phyloP scores from a whole-genome alignment of 768 basidiomycete species.

The Trametes gibbosa region DNA sequence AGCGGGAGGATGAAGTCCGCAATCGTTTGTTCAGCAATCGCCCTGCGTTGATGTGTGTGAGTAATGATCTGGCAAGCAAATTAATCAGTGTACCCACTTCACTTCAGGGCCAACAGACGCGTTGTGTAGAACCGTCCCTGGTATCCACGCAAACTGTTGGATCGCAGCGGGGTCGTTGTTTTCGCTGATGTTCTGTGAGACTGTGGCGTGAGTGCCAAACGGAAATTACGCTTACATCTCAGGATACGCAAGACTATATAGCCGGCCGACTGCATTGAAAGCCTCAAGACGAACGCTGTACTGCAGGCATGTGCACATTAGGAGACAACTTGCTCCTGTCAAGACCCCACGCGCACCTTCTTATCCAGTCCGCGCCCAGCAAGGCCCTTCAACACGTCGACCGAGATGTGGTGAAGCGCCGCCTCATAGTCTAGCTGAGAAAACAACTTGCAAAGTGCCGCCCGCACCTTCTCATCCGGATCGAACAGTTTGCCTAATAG shows the following conservation, averaged over 20 bases:
- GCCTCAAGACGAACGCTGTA: slow-evolving; percentile 71
- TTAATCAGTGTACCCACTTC: slow-evolving; percentile 40
- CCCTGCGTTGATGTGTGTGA: slow-evolving; percentile 32
- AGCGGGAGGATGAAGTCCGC: slow-evolving; percentile 82
- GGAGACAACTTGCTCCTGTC: background rate
- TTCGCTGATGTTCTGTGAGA: slow-evolving; percentile 51
- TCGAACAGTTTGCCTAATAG: slow-evolving; percentile 70
- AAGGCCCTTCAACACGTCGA: slow-evolving; percentile 56
- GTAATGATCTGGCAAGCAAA: background rate
- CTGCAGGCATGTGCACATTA: slow-evolving; percentile 31
- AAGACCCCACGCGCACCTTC: slow-evolving; percentile 51
- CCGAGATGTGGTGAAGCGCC: slow-evolving; percentile 75
- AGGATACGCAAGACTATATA: slow-evolving; percentile 80
- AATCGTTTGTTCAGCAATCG: slow-evolving; percentile 63
- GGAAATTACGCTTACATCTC: slow-evolving; percentile 69
- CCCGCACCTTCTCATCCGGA: slow-evolving; percentile 88
- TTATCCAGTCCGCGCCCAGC: slow-evolving; percentile 79
- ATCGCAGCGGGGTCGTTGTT: slow-evolving; percentile 71
- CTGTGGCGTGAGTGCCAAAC: background rate
- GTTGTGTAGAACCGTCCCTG: slow-evolving; percentile 63
- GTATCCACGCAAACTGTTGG: slow-evolving; percentile 91
- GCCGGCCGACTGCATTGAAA: slow-evolving; percentile 66
- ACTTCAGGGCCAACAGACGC: slow-evolving; percentile 52
- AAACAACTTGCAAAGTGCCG: slow-evolving; percentile 79
- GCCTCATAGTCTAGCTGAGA: slow-evolving; percentile 89